Conservation (phyloP, 192 early-diverging fungal genomes). For the Oehlia diaphana region DNA sequence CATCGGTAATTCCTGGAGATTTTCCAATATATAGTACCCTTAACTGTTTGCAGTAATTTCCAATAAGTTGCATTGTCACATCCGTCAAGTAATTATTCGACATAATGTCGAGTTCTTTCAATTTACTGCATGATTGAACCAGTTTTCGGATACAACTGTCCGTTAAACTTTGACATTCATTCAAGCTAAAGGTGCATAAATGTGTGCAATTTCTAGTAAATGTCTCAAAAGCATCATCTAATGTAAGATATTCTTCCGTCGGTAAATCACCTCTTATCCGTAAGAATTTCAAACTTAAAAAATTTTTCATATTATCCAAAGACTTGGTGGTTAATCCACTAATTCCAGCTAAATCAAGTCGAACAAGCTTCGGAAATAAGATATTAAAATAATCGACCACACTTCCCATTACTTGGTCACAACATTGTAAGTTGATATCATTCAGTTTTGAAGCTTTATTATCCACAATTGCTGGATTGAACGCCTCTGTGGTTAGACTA, state of each 20-base stretch:
- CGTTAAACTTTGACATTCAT: neutral
- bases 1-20: constrained; percentile 2
- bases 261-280: neutral
- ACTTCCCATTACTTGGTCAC: neutral
- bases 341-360: neutral
- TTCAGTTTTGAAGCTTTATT: neutral
- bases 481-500: neutral
- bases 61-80: neutral
- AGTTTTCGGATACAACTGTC: neutral
- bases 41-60: neutral
- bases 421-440: neutral
- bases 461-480: neutral
- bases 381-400: neutral
- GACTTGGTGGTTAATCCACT: neutral
- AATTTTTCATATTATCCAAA: neutral
- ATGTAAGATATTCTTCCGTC: no score
- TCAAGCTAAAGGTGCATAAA: neutral
- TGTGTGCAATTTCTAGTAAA: neutral
- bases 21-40: neutral
- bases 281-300: neutral
- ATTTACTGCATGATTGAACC: neutral
- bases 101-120: neutral
- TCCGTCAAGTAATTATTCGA: neutral
- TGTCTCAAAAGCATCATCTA: neutral
- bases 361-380: neutral